Base-by-base conservation (phyloP, 768 basidiomycete genomes). In the Suillus brevipes region DNA sequence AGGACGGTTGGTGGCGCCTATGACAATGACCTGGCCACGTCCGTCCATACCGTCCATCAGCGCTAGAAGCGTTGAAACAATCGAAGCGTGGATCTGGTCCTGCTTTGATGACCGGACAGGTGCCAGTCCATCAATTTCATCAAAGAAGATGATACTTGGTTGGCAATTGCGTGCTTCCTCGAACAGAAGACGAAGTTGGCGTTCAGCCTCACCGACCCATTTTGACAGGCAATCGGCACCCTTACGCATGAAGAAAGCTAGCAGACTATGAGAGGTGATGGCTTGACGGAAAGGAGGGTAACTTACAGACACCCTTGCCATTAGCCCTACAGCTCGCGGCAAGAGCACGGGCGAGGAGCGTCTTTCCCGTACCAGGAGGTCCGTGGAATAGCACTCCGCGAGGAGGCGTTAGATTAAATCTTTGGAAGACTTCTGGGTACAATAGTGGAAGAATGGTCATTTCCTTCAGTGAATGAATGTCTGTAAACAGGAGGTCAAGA, bases 41-140 rank as follows among this genome's bases (percentile, higher is more conserved):
- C 96, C 96, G 67, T 99, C 97, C 97, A 99, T 99, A 52, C 97
- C 97, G 75, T 99, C 97, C 97, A 99, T 99, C 52, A 99, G 83
- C 2, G 97, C 97, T 2, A 99, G 83, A 10, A 99, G 83, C 0
- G 97, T 99, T 60, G 92, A 94, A 8, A 99, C 97, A 68, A 99
- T 95, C 36, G 93, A 95, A 1, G 97, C 97, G 74, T 99, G 97
- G 63, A 99, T 98, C 77, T 99, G 97, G 74, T 99, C 97, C 72
- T 98, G 97, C 73, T 99, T 98, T 20, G 94, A 92, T n/a, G 95
- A 97, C 55, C 97, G 90, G 2, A 99, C 97, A 2, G 97, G 97
- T 14, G 97, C 97, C 23, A 99, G 87, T 68, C 97, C 97, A 73
- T 99, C 97, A 69, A 99, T 99, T 79, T 99, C 97, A 74, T 99